These are phyloP conservation scores for Naganishia liquefaciens DNA, from an alignment of 1,284 basidiomycete species.

Conservation along the genomic window DNA sequence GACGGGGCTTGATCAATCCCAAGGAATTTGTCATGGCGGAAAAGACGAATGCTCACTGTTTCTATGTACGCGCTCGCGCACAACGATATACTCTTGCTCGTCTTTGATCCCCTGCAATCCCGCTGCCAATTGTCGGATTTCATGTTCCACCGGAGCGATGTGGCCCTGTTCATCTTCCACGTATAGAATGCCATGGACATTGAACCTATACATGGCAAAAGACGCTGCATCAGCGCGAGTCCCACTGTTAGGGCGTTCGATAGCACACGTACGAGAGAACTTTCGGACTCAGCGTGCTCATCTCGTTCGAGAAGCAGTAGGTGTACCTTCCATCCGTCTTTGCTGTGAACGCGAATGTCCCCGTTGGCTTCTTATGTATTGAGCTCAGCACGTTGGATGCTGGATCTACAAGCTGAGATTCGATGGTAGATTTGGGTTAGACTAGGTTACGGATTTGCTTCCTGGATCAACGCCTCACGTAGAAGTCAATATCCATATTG, in stretches of 20 bases:
- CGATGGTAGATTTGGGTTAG: not conserved
- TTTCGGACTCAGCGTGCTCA: conserved; percentile 93
- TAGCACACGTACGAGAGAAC: conserved; percentile 72
- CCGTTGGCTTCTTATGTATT: conserved; percentile 83
- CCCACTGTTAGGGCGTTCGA: no score
- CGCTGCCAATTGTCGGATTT: conserved; percentile 84
- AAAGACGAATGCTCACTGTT: conserved; percentile 61
- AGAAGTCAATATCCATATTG: conserved; percentile 95
- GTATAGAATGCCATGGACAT: conserved; percentile 94
- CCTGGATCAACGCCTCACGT: conserved; percentile 59
- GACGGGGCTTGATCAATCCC: no score
- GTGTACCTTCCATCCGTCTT: conserved; percentile 82
- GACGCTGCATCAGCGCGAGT: no score
- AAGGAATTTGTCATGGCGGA: not conserved
- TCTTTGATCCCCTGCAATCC: conserved; percentile 91
- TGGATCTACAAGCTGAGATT: conserved; percentile 72
- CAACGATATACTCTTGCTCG: conserved; percentile 97
- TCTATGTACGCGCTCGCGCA: conserved; percentile 87
- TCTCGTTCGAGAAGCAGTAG: conserved; percentile 98
- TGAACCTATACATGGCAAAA: conserved; percentile 68
- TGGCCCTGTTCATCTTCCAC: conserved; percentile 50
- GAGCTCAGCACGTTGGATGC: conserved; percentile 68
- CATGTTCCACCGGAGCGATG: conserved; percentile 91
- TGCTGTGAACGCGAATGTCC: conserved; percentile 83
- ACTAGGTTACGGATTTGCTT: conserved; percentile 2